Conservation (phyloP, 1,139 yeast species). For the Debaryomyces singareniensis region DNA sequence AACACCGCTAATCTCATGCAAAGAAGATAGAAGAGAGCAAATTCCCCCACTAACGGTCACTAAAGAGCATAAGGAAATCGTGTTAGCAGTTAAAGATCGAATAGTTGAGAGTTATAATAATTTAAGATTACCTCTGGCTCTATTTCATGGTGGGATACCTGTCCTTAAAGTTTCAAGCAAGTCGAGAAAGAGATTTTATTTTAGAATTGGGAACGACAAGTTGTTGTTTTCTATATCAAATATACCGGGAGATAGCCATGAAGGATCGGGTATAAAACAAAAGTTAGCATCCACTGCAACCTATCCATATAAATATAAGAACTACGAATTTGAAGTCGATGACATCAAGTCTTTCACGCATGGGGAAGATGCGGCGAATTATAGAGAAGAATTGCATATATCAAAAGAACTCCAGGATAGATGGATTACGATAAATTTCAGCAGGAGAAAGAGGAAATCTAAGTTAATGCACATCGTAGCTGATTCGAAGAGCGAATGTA, state of each 20-base stretch:
- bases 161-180: constrained; percentile 63
- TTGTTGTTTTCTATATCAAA: constrained; percentile 46
- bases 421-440: constrained; percentile 81
- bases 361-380: constrained; percentile 69
- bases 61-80: no score
- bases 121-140: constrained; percentile 12
- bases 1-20: no score
- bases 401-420: constrained; percentile 56
- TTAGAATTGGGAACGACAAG: constrained; percentile 25
- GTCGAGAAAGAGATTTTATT: constrained; percentile 47
- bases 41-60: no score
- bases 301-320: constrained; percentile 15
- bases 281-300: constrained; percentile 1
- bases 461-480: constrained; percentile 71
- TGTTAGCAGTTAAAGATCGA: no score
- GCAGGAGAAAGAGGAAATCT: constrained; percentile 49
- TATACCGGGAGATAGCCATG: neutral
- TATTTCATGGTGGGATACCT: constrained; percentile 40
- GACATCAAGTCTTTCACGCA: constrained; percentile 62
- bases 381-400: constrained; percentile 76
- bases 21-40: no score
- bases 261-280: neutral
- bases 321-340: constrained; percentile 57
- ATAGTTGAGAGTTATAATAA: constrained; percentile 9
- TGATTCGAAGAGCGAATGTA: constrained; percentile 54